A percentile compares a stretch with the other conserved stretches of the same genome.
phyloP scores from a whole-genome alignment of 805 yeast genomes.

The Geotrichum ghanense region DNA sequence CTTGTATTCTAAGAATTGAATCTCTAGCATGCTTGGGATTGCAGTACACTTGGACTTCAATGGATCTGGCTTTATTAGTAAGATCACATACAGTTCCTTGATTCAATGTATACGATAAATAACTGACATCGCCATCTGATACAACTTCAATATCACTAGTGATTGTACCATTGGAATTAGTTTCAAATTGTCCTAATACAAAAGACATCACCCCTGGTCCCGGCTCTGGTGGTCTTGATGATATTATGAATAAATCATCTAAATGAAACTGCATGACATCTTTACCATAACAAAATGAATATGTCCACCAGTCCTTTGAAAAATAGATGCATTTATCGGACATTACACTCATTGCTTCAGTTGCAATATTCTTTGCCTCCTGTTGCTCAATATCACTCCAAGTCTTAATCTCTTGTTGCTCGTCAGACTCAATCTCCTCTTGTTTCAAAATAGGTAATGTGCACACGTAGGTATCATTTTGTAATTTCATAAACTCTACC shows the following conservation, averaged over 20 bases:
- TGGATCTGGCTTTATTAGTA: slow-evolving; percentile 39
- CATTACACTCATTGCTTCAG: slow-evolving; percentile 11
- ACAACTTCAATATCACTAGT: slow-evolving; percentile 11
- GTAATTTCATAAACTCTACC: slow-evolving; percentile 8
- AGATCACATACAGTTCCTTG: slow-evolving; percentile 52
- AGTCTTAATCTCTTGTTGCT: not conserved
- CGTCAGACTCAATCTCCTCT: not conserved
- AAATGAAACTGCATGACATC: slow-evolving; percentile 38
- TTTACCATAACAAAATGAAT: slow-evolving; percentile 38
- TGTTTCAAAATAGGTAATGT: slow-evolving; percentile 9
- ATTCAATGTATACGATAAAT: slow-evolving; percentile 29
- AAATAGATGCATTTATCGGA: slow-evolving; percentile 18
- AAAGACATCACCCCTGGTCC: slow-evolving; percentile 20
- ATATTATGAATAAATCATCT: not conserved
- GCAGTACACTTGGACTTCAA: slow-evolving; percentile 50
- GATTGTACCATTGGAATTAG: not conserved
- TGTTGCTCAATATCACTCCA: not conserved
- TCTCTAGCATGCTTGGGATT: slow-evolving; percentile 26
- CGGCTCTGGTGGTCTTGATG: slow-evolving; percentile 10
- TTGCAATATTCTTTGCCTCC: slow-evolving; percentile 7
- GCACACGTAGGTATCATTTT: slow-evolving; percentile 13
- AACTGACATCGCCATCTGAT: slow-evolving; percentile 15
- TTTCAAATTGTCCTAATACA: slow-evolving; percentile 22
- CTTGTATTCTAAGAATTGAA: slow-evolving; percentile 33
- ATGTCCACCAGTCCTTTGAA: slow-evolving; percentile 41